Evolutionary conservation across 192 early-diverging fungal genomes (phyloP).

Genomic region (Oehlia diaphana): DNA sequence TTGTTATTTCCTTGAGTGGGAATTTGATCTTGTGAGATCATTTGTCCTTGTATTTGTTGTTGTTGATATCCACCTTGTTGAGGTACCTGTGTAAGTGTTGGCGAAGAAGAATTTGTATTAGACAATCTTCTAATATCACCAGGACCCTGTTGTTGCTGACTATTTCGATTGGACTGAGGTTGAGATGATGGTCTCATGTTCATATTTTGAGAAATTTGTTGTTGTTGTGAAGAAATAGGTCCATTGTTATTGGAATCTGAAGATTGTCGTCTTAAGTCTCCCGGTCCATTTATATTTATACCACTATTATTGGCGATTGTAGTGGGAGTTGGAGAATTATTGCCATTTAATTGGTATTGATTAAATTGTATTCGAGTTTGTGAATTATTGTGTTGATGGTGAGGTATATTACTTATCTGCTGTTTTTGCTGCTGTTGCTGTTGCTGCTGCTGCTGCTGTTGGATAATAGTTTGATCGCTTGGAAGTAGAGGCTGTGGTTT

Average conservation of each 20-base stretch:
- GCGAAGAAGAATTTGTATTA: not conserved
- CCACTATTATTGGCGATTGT: not conserved
- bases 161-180: not conserved
- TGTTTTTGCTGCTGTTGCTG: no score
- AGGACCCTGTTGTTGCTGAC: conserved; percentile 2
- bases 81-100: conserved; percentile 10
- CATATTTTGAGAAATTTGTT: not conserved
- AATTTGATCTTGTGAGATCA: conserved; percentile 10
- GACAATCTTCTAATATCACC: conserved; percentile 11
- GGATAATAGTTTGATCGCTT: not conserved
- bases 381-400: not conserved
- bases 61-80: conserved; percentile 29
- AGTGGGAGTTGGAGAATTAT: not conserved
- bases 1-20: conserved; percentile 12
- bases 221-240: conserved; percentile 19
- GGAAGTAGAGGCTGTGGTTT: conserved; percentile 22
- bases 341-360: not conserved
- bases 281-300: not conserved
- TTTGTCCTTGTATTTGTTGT: not conserved
- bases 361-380: not conserved
- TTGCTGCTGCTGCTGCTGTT: no score
- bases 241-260: not conserved
- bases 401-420: no score
- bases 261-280: conserved; percentile 10
- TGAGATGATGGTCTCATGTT: not conserved